Evolutionary conservation across 106 monocot species (phyloP).

Genomic region (Vanilla planifolia): DNA sequence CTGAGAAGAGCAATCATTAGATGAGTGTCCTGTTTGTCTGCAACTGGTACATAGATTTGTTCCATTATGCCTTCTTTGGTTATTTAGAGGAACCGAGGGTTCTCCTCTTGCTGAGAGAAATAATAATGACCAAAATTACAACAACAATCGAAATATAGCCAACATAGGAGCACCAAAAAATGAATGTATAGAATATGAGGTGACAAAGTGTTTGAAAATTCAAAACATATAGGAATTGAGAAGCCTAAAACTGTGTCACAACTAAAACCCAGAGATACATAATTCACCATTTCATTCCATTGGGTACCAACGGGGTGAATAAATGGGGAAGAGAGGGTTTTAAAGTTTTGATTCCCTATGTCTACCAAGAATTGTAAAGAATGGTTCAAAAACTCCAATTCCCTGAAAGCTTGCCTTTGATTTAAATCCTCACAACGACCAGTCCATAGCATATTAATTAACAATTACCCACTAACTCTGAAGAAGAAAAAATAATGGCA

Average conservation of each 20-base stretch:
- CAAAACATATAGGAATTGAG: background rate
- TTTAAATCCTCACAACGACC: too few species aligned
- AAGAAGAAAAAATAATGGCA: too few species aligned
- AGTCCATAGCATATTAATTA: too few species aligned
- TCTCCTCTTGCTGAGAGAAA: slow-evolving; percentile 50
- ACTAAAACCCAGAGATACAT: background rate
- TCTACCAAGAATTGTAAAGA: too few species aligned
- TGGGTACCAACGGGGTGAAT: background rate
- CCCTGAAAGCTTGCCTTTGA: too few species aligned
- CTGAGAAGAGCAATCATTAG: slow-evolving; percentile 36
- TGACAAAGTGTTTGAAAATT: background rate
- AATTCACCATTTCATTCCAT: background rate
- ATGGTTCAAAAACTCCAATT: too few species aligned
- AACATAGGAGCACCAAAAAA: too few species aligned
- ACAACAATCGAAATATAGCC: too few species aligned
- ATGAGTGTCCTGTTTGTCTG: slow-evolving; percentile 50
- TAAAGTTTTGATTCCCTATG: too few species aligned
- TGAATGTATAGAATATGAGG: background rate
- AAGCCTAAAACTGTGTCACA: background rate
- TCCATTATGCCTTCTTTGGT: slow-evolving; percentile 27
- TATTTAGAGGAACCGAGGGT: slow-evolving; percentile 26
- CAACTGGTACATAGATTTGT: slow-evolving; percentile 30
- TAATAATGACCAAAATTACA: too few species aligned
- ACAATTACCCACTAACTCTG: too few species aligned
- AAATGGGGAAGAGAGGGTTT: too few species aligned